These are phyloP conservation scores for Syncephalastrum racemosum DNA, from an alignment of 371 early-diverging fungal species.

Conservation along the genomic window DNA sequence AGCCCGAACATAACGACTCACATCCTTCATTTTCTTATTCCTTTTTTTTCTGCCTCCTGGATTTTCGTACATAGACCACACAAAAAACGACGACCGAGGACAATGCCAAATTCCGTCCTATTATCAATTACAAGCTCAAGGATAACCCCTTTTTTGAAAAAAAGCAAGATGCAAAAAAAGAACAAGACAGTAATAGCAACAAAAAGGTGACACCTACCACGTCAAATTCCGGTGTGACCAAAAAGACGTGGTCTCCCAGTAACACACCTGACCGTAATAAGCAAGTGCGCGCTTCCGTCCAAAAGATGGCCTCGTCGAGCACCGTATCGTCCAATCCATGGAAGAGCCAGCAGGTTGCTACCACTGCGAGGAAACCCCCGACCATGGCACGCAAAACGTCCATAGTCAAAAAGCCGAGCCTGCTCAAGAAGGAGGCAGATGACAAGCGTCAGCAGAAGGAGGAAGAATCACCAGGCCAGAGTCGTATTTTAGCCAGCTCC, in stretches of 20 bases:
- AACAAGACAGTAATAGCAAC: not conserved
- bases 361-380: not conserved
- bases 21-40: too few species aligned
- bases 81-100: slow-evolving; percentile 1
- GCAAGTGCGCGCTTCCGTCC: slow-evolving; percentile 17
- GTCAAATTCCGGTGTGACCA: not conserved
- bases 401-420: too few species aligned
- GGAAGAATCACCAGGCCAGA: not conserved
- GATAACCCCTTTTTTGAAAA: slow-evolving; percentile 18
- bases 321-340: slow-evolving; percentile 19
- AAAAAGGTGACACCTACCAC: not conserved
- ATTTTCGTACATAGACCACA: not conserved
- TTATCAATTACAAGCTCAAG: slow-evolving; percentile 19
- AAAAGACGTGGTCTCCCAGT: too few species aligned
- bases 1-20: not conserved
- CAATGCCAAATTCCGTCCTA: not conserved
- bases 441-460: too few species aligned
- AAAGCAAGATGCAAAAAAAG: not conserved
- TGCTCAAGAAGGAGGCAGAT: too few species aligned
- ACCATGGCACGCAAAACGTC: too few species aligned
- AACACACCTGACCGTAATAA: not conserved
- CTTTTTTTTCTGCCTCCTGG: not conserved
- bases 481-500: not conserved
- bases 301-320: slow-evolving; percentile 17
- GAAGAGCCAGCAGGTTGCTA: slow-evolving; percentile 7